Evolutionary conservation across 1,139 yeast genomes (phyloP).

Genomic region (Ogataea hybrid): DNA sequence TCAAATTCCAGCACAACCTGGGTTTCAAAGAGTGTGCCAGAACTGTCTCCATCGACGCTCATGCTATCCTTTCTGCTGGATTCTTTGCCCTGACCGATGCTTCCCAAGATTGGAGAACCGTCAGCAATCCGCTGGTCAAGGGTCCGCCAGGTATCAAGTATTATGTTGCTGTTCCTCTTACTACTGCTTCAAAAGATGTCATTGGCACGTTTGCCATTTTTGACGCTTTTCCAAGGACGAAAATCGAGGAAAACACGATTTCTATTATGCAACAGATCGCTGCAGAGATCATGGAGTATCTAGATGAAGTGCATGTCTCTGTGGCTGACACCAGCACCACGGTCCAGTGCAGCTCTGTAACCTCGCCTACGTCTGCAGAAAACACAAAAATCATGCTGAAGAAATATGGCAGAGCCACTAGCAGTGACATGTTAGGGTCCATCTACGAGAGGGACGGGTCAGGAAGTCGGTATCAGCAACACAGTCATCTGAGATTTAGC

Average conservation of each 20-base stretch:
- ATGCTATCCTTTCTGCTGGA: constrained; percentile 57
- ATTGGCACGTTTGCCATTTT: constrained; percentile 64
- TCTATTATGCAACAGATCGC: constrained; percentile 39
- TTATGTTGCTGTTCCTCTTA: constrained; percentile 63
- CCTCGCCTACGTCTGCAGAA: constrained; percentile 10
- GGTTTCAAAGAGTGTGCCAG: constrained; percentile 52
- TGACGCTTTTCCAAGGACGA: constrained; percentile 45
- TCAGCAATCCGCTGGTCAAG: constrained; percentile 57
- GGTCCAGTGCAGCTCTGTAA: not conserved
- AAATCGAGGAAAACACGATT: constrained; percentile 38
- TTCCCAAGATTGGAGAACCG: constrained; percentile 64
- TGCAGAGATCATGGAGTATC: constrained; percentile 41
- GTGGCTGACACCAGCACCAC: constrained; percentile 16
- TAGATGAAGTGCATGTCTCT: constrained; percentile 34
- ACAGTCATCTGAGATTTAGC: constrained; percentile 42
- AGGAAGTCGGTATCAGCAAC: constrained; percentile 54
- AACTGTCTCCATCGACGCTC: constrained; percentile 60
- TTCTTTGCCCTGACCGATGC: constrained; percentile 58
- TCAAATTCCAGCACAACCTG: constrained; percentile 48
- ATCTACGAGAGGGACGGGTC: constrained; percentile 62
- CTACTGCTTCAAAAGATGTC: constrained; percentile 36
- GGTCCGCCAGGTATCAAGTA: constrained; percentile 59
- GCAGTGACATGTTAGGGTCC: constrained; percentile 36
- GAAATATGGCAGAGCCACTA: constrained; percentile 56
- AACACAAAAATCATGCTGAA: constrained; percentile 22